Evolutionary conservation across 1,284 basidiomycete genomes (phyloP).

Genomic region (Phenoliferia sp.): DNA sequence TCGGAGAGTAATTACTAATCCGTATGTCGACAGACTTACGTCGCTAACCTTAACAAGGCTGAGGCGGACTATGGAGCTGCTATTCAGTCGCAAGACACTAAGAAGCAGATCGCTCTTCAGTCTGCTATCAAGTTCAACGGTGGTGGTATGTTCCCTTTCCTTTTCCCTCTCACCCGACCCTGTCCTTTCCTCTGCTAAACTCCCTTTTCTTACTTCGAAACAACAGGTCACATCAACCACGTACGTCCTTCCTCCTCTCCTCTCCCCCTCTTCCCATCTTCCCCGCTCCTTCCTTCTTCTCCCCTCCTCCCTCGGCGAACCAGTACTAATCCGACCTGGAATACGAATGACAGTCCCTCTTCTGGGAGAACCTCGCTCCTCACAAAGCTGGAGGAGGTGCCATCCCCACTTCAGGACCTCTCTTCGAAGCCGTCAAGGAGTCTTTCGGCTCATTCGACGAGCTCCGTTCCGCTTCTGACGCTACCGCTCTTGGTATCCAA

Average conservation of each 20-base stretch:
- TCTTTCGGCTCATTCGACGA: constrained; percentile 80
- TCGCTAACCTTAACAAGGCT: constrained; percentile 30
- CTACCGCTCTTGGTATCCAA: constrained; percentile 87
- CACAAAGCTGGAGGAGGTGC: constrained; percentile 53
- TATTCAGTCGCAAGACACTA: constrained; percentile 57
- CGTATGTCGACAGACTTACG: constrained; percentile 10
- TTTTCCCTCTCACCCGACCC: neutral
- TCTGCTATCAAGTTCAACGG: constrained; percentile 86
- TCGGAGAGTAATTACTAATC: neutral
- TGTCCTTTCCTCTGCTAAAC: neutral
- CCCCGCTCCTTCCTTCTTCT: neutral
- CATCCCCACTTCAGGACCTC: constrained; percentile 51
- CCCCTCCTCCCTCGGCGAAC: neutral
- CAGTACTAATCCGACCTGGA: neutral
- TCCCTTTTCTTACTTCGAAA: neutral
- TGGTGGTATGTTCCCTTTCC: constrained; percentile 55
- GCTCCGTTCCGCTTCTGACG: constrained; percentile 73
- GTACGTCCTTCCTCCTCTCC: constrained; percentile 8
- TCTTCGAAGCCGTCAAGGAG: constrained; percentile 74
- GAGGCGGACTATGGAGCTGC: constrained; percentile 38
- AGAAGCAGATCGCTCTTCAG: constrained; percentile 79
- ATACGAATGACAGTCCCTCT: constrained; percentile 62
- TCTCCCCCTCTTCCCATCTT: neutral
- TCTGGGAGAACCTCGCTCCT: constrained; percentile 94
- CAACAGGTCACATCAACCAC: constrained; percentile 32